These are phyloP conservation scores for Tolypocladium pustulatum DNA, from an alignment of 2,329 filamentous ascomycete species.

Conservation along the genomic window DNA sequence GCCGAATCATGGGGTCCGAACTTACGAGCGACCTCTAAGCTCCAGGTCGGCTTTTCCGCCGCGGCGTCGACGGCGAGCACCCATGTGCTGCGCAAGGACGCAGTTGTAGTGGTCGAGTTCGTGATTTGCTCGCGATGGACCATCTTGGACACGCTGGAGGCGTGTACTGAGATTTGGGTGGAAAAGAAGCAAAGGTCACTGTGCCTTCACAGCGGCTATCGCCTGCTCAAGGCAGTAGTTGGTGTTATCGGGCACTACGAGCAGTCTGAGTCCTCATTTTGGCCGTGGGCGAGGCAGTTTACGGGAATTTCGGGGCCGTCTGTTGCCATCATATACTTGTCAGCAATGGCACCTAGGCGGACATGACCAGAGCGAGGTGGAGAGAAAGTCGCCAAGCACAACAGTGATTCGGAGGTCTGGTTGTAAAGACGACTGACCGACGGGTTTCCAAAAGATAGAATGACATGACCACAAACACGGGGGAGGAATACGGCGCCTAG, in stretches of 20 bases:
- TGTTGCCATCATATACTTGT: background rate
- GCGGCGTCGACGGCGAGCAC: constrained; percentile 4
- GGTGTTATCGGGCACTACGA: background rate
- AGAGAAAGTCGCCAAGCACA: background rate
- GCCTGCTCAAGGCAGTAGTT: constrained; percentile 1
- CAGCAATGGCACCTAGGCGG: background rate
- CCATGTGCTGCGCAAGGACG: constrained; percentile 5
- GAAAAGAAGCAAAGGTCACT: background rate
- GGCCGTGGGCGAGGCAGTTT: background rate
- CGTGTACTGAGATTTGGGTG: constrained; percentile 4
- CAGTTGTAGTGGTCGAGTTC: constrained; percentile 3
- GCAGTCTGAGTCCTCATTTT: background rate
- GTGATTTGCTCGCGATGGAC: constrained; percentile 4
- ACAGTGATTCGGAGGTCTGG: background rate
- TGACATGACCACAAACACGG: too few species aligned
- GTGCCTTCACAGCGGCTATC: constrained; percentile 1
- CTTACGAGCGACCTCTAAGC: constrained; percentile 3
- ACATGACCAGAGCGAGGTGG: background rate
- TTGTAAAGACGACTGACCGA: background rate
- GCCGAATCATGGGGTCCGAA: background rate
- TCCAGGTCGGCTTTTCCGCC: constrained; percentile 4
- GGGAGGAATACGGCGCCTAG: too few species aligned
- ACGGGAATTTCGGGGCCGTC: background rate
- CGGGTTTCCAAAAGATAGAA: background rate
- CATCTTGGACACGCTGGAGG: constrained; percentile 5